Percentiles rank a stretch among this genome's conserved stretches.
phyloP scores from a whole-genome alignment of 225 moss, liverwort and hornwort species.

The Pseudoscleropodium purum region DNA sequence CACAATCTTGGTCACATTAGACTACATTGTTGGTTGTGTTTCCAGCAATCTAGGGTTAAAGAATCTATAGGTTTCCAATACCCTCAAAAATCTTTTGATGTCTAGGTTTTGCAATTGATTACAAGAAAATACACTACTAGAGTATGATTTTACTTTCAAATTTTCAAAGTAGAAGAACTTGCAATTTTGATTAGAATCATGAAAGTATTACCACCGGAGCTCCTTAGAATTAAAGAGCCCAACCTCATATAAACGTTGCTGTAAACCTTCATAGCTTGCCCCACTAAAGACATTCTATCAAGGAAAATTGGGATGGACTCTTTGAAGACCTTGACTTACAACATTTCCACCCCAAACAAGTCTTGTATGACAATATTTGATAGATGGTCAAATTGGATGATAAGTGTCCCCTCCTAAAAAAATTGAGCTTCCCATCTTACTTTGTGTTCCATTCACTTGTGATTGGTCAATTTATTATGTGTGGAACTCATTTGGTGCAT shows the following conservation, averaged over 20 bases:
- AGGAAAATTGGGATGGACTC: rapidly evolving
- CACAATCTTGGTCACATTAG: too few species aligned
- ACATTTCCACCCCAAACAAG: background rate
- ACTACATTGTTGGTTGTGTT: too few species aligned
- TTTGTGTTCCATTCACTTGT: background rate
- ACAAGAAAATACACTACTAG: rapidly evolving
- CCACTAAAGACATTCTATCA: rapidly evolving
- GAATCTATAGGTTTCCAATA: too few species aligned
- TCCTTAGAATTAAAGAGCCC: background rate
- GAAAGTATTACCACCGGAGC: rapidly evolving
- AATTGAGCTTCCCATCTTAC: background rate
- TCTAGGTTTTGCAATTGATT: rapidly evolving
- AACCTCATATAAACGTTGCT: rapidly evolving
- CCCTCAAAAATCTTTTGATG: too few species aligned
- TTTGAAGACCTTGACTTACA: background rate
- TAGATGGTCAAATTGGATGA: background rate
- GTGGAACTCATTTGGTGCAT: rapidly evolving
- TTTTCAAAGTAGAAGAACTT: background rate
- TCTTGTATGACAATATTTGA: background rate
- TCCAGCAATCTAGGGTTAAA: too few species aligned
- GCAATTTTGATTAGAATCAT: background rate
- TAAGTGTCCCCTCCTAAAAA: rapidly evolving
- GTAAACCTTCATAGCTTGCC: background rate
- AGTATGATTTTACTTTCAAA: background rate
- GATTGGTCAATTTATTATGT: background rate